phyloP scores from a whole-genome alignment of 306 rosid species.

The Ammopiptanthus mongolicus region DNA sequence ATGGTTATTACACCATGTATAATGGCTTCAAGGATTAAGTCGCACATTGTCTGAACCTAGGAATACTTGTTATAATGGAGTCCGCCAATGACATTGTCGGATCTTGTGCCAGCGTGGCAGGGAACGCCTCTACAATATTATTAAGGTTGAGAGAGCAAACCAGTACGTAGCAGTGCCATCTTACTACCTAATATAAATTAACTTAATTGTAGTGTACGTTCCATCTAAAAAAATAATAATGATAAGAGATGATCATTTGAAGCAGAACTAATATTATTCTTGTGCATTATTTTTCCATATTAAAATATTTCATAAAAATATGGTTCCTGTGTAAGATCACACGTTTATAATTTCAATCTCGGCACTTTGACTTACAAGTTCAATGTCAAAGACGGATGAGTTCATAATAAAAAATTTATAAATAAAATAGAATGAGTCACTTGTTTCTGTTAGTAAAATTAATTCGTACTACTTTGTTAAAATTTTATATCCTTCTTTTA shows the following conservation, averaged over 20 bases:
- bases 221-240: too few species aligned
- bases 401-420: neutral
- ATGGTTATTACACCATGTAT: neutral
- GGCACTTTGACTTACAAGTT: too few species aligned
- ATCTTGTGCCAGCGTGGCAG: slow-evolving; percentile 34
- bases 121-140: neutral
- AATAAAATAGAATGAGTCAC: neutral
- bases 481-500: neutral
- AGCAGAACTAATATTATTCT: too few species aligned
- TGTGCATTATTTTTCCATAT: too few species aligned
- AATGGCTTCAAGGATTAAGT: neutral
- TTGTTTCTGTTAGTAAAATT: neutral
- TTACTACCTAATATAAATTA: neutral
- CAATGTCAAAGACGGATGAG: neutral
- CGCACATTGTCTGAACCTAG: neutral
- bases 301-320: too few species aligned
- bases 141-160: neutral
- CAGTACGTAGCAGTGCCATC: neutral
- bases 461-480: too few species aligned
- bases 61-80: neutral
- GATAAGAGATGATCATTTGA: too few species aligned
- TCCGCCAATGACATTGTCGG: slow-evolving; percentile 33
- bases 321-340: neutral
- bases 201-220: neutral
- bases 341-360: neutral